phyloP scores from a whole-genome alignment of 352 stramenopile genomes.

The Aphanomyces euteiches region DNA sequence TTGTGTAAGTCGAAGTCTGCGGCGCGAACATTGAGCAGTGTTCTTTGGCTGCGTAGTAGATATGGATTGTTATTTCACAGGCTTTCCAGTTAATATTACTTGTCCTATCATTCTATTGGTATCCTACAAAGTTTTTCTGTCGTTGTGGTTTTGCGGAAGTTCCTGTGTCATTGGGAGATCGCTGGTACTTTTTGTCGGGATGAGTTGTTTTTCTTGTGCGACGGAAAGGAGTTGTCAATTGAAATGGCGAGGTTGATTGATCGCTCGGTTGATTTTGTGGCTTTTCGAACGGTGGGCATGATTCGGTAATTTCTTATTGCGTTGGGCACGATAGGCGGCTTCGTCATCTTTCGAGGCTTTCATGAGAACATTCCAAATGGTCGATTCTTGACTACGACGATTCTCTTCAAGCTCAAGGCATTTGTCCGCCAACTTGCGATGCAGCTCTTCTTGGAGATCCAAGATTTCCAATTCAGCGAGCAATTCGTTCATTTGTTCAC shows the following conservation, averaged over 20 bases:
- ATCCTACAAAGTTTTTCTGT: no score
- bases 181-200: no score
- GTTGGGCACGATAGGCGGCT: background rate
- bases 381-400: conserved; percentile 23
- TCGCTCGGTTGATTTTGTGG: background rate
- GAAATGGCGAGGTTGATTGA: conserved; percentile 19
- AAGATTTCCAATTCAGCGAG: conserved; percentile 31
- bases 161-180: no score
- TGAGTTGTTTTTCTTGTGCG: background rate
- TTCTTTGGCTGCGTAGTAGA: no score
- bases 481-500: conserved; percentile 32
- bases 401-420: conserved; percentile 23
- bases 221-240: background rate
- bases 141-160: no score
- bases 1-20: background rate
- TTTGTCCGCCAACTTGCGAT: conserved; percentile 28
- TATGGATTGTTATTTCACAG: no score
- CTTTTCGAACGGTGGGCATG: conserved; percentile 15
- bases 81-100: background rate
- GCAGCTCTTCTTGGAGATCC: conserved; percentile 30
- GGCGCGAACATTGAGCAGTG: no score
- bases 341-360: conserved; percentile 18
- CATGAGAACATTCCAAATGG: conserved; percentile 26
- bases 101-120: background rate
- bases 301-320: conserved; percentile 13